A percentile compares a stretch with the other conserved stretches of the same genome.
phyloP scores from a whole-genome alignment of 2,329 filamentous ascomycete species.

The Fusarium veterinarium region DNA sequence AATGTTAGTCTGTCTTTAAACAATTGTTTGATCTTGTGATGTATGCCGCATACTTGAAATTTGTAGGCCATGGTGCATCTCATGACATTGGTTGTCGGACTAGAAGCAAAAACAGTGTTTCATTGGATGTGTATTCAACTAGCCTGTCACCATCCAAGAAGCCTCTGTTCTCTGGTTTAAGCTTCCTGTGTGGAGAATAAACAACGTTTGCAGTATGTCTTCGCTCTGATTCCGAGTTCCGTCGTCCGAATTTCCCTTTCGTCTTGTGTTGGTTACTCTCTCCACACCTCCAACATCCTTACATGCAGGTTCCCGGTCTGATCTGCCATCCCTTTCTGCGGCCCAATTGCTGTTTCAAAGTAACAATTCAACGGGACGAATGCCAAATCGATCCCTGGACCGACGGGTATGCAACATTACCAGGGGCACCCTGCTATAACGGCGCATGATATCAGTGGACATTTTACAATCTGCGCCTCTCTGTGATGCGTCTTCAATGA shows the following conservation, averaged over 20 bases:
- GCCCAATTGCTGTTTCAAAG: slow-evolving; percentile 34
- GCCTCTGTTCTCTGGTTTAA: neutral
- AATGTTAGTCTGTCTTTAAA: slow-evolving; percentile 26
- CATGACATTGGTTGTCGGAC: neutral
- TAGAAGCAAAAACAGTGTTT: neutral
- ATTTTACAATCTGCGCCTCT: slow-evolving; percentile 3
- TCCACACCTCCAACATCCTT: neutral
- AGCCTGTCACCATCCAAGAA: neutral
- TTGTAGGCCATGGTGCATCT: rapidly evolving
- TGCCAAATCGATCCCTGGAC: slow-evolving; percentile 11
- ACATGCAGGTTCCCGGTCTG: slow-evolving; percentile 33
- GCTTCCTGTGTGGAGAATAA: slow-evolving; percentile 23
- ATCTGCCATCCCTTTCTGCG: slow-evolving; percentile 26
- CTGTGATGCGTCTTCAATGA: neutral
- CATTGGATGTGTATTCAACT: neutral
- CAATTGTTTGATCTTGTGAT: neutral
- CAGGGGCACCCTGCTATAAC: slow-evolving; percentile 15
- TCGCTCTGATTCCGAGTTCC: neutral
- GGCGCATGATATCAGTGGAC: slow-evolving; percentile 13
- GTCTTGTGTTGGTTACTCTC: neutral
- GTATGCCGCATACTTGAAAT: neutral
- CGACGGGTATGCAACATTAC: slow-evolving; percentile 9
- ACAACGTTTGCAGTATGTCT: neutral
- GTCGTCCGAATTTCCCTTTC: slow-evolving; percentile 2
- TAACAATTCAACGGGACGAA: slow-evolving; percentile 18